Evolutionary conservation across 1,284 basidiomycete species (phyloP), one percentile per base, ranked within the genome.

Genomic region (Irpex sp.): DNA sequence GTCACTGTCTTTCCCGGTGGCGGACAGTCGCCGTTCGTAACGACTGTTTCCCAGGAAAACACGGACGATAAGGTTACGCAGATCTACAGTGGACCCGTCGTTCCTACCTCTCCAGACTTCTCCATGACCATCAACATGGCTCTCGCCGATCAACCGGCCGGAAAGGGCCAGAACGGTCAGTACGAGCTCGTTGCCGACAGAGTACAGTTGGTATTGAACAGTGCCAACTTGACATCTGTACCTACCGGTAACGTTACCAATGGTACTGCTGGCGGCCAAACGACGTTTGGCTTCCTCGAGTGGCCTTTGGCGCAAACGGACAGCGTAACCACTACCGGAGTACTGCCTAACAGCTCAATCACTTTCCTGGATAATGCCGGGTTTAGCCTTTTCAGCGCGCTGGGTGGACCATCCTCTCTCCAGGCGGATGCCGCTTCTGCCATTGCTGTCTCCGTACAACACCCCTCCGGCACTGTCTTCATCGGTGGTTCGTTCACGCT

Each of bases 161-260:
- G 87, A 36, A 77, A 73, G 60, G 87, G 90, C 21, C 78, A 84
- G 67, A 75, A 82, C 58, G 87, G 86, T 36, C 74, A 87, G 66
- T 95, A 87, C 70, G 83, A 89, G 57, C 74, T 96, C 33, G 88
- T 97, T 3, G 95, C 94, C 3, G 90, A 93, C 68, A 80, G 85
- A 39, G 82, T 96, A 8, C 82, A 93, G 70, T 73, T 96, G 58
- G 74, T 87, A 33, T 79, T 96, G 61, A 87, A 80, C 12, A 86
- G 85, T n/a, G 81, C 82, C 4, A 82, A 82, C 66, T 63, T 74
- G 33, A 78, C 76, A 6, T 72, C 73, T 14, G 66, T 64, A 39
- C 49, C 67, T 9, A 67, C 67, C 58, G 69, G 72, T 14, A 70
- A 71, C 19, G 71, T 69, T 0, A 63, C 65, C 14, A 77, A 73